These are phyloP conservation scores for Coccomyxa sp. DNA, from an alignment of 139 green algal species.

Conservation along the genomic window DNA sequence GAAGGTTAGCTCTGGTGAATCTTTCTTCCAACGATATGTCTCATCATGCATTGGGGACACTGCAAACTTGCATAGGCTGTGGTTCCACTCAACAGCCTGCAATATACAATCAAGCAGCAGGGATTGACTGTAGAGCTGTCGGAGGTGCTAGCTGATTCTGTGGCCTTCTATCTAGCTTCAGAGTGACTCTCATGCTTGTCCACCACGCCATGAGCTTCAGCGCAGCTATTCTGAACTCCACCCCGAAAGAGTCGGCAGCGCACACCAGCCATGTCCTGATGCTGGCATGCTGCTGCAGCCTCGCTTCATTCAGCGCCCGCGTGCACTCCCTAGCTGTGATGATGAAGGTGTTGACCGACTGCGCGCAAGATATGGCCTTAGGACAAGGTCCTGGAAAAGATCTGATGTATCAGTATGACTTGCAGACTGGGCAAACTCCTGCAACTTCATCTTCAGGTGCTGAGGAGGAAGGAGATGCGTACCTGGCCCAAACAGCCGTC, in stretches of 20 bases:
- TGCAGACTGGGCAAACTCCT: not conserved
- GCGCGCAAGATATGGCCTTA: not conserved
- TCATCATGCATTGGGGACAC: too few species aligned
- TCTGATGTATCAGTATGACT: not conserved
- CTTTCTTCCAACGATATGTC: too few species aligned
- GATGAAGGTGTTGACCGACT: conserved; percentile 76
- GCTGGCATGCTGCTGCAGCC: not conserved
- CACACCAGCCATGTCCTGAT: conserved; percentile 9
- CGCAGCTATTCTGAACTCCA: conserved; percentile 37
- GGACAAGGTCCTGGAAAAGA: not conserved
- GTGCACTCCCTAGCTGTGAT: conserved; percentile 82
- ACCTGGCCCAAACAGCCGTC: conserved; percentile 56
- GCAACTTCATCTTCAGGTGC: not conserved
- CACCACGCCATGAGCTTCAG: conserved; percentile 27
- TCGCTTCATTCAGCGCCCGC: conserved; percentile 51
- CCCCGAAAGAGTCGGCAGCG: conserved; percentile 4
- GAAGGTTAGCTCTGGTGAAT: too few species aligned
- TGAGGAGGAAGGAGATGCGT: not conserved
- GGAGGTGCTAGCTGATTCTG: too few species aligned
- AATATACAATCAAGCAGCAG: too few species aligned
- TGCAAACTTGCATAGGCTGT: too few species aligned
- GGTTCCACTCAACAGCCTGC: too few species aligned
- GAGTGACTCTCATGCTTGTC: too few species aligned
- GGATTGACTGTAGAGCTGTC: too few species aligned
- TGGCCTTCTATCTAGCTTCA: too few species aligned